A percentile compares a stretch with the other conserved stretches of the same genome.
Conservation (phyloP, 768 basidiomycete genomes). For the Pulveroboletus sp. region DNA sequence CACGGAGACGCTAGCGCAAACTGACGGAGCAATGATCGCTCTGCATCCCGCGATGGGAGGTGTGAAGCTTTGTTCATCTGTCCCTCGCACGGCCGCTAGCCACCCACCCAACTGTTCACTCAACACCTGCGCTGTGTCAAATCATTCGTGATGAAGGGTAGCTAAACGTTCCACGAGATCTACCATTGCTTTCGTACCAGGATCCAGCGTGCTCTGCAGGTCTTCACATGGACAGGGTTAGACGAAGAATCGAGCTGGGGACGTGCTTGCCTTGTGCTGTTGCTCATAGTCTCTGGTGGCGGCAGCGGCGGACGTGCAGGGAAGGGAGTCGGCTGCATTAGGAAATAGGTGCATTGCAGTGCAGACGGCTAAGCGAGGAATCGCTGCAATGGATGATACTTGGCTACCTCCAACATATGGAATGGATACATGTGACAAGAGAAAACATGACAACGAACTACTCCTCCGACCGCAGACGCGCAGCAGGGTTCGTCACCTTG, state of each 20-base stretch:
- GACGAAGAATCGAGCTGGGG: not conserved
- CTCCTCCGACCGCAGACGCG: slow-evolving; percentile 94
- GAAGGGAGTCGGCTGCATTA: slow-evolving; percentile 24
- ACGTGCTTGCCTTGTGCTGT: slow-evolving; percentile 26
- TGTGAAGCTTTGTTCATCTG: slow-evolving; percentile 43
- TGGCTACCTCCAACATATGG: slow-evolving; percentile 50
- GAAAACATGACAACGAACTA: slow-evolving; percentile 43
- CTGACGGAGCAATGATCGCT: slow-evolving; percentile 96
- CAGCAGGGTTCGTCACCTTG: slow-evolving; percentile 92
- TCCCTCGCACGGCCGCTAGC: slow-evolving; percentile 54
- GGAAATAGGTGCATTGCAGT: no score
- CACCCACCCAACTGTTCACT: slow-evolving; percentile 58
- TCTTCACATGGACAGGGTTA: slow-evolving; percentile 29
- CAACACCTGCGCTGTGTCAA: slow-evolving; percentile 49
- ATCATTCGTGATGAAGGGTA: slow-evolving; percentile 14
- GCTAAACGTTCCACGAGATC: slow-evolving; percentile 14
- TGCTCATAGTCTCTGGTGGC: slow-evolving; percentile 20
- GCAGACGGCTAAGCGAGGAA: slow-evolving; percentile 40
- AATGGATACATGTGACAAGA: slow-evolving; percentile 42
- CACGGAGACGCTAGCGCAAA: slow-evolving; percentile 13
- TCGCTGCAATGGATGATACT: slow-evolving; percentile 46
- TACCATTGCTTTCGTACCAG: slow-evolving; percentile 83
- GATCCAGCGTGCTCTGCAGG: slow-evolving; percentile 80
- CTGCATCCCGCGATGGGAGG: slow-evolving; percentile 69
- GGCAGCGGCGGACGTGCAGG: slow-evolving; percentile 9